Base-by-base conservation (phyloP, 2,329 filamentous ascomycete genomes). In the Paecilomyces fulvus region DNA sequence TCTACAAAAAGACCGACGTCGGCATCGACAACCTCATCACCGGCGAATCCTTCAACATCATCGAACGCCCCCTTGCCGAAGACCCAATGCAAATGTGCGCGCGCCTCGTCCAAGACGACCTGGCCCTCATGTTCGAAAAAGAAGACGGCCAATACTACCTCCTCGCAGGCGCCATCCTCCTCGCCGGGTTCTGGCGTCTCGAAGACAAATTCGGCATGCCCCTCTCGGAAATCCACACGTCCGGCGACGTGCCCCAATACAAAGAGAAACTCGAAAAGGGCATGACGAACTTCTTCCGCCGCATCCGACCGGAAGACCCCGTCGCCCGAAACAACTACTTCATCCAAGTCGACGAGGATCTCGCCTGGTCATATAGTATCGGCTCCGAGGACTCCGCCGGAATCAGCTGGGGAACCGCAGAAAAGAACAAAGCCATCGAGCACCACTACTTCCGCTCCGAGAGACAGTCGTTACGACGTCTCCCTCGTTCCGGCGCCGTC, bases 141-240 rank as follows among this genome's bases (percentile, higher is more conserved):
- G 70, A 78, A 0, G 89, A 95, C 66, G 88, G 89, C 0, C 83
- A 91, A 69, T 92, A 92, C 75, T 90, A 91, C 68, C 81, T 95
- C 0, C 80, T 91, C 1, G 88, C 88, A 0, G 90, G 89, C 0
- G 80, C 86, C 0, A 85, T 94, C 56, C 77, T 94, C 2, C 79
- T 95, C 0, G 81, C 90, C 0, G 90, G 90, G 0, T 95, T 95
- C 77, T 95, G 90, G 90, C 82, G 88, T 2, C 77, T 95, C 0
- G 78, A 83, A 56, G 89, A 95, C 67, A 95, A 95, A 72, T 83
- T 86, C 65, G 87, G 87, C 23, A 92, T 94, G 89, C 78, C 81
- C 1, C 75, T 95, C 6, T 85, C 83, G 0, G 85, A 92, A 56
- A 92, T 95, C 63, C 90, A 95, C 72, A 90, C 85, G 0, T 85